These are phyloP conservation scores for Brassica juncea DNA, from an alignment of 345 rosid species.

Conservation along the genomic window DNA sequence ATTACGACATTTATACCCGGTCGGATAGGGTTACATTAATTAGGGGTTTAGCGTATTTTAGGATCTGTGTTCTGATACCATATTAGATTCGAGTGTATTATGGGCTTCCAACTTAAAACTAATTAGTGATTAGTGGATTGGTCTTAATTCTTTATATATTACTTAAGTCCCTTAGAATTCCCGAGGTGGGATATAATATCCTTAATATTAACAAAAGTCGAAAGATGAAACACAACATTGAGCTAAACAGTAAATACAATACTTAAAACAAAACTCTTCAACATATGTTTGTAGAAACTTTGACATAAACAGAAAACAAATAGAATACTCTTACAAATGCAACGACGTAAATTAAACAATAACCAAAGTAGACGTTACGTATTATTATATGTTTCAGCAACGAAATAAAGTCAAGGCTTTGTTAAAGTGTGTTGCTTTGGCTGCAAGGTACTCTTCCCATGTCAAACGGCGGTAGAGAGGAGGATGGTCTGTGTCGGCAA, in stretches of 20 bases:
- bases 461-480: conserved; percentile 39
- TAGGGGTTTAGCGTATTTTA: too few species aligned
- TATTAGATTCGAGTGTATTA: too few species aligned
- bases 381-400: not conserved
- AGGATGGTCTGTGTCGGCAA: conserved; percentile 44
- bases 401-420: conserved; percentile 47
- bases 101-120: too few species aligned
- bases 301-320: not conserved
- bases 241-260: not conserved
- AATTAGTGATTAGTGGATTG: too few species aligned
- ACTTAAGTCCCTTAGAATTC: too few species aligned
- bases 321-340: not conserved
- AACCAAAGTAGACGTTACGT: not conserved
- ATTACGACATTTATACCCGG: too few species aligned
- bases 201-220: not conserved
- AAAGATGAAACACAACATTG: not conserved
- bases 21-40: too few species aligned
- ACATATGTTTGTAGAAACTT: not conserved
- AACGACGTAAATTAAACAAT: not conserved
- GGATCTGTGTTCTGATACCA: too few species aligned
- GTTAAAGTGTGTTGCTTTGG: conserved; percentile 46
- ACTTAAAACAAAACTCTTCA: not conserved
- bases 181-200: too few species aligned
- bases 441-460: conserved; percentile 55
- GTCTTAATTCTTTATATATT: too few species aligned